phyloP scores from a whole-genome alignment of 2,329 filamentous ascomycete genomes.

The Trichoderma brevicompactum region DNA sequence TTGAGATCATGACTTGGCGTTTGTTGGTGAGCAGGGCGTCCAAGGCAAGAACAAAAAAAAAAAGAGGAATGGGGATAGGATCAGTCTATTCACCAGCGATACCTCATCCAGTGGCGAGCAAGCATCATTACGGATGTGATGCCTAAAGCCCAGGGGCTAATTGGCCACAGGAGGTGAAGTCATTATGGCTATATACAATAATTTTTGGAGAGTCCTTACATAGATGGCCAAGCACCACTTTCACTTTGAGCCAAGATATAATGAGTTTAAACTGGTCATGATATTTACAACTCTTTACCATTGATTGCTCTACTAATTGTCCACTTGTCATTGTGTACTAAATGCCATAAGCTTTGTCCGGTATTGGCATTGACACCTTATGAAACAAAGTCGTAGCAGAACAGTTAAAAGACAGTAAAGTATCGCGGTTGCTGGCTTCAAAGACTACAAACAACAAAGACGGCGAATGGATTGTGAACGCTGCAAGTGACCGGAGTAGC shows the following conservation, averaged over 20 bases:
- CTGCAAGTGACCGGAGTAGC: background rate
- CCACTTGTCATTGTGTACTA: background rate
- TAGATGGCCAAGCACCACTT: background rate
- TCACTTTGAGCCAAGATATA: background rate
- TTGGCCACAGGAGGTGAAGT: background rate
- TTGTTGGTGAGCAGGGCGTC: constrained; percentile 42
- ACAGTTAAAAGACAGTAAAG: background rate
- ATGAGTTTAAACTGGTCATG: background rate
- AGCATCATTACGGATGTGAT: background rate
- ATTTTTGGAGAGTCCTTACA: constrained; percentile 1
- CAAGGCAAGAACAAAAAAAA: constrained; percentile 34
- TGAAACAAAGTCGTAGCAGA: background rate
- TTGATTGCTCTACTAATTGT: background rate
- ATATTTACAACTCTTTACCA: background rate
- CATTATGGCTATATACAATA: background rate
- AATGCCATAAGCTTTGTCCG: background rate
- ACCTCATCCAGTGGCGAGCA: background rate
- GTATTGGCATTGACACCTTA: background rate
- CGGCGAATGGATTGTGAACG: background rate
- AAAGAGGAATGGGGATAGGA: constrained; percentile 16
- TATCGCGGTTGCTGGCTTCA: background rate
- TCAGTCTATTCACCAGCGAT: background rate
- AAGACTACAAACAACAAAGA: background rate
- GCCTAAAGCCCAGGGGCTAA: background rate
- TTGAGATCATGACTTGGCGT: constrained; percentile 14